Base-by-base conservation (phyloP, 2,329 filamentous ascomycete genomes). In the Alternaria arbusti region DNA sequence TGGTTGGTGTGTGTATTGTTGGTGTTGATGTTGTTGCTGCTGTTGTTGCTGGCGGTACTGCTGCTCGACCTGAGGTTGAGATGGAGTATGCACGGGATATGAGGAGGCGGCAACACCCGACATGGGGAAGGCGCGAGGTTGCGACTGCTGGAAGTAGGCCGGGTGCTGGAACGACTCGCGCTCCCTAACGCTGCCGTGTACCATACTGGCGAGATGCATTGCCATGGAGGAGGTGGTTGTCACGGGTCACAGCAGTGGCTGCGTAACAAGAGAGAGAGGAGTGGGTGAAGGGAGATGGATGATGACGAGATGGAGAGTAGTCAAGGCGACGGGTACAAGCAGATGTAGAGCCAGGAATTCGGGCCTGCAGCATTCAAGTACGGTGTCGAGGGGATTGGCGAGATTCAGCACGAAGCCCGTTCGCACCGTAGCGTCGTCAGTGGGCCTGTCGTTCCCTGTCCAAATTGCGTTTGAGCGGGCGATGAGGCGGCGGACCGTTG, bases 11-110 rank as follows among this genome's bases (percentile, higher is more conserved):
- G 49, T 61, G 12, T 66, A 65, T 57, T 68, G 54, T 45, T 60
- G 62, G 56, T 63, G 74, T 63, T 77, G 75, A 30, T 73, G 72
- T 55, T 76, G 75, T 12, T 52, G 49, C 6, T 67, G 86, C 73
- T 89, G 87, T 50, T 88, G 87, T 25, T 71, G 73, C 65, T 70
- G 72, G 52, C 68, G 75, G 65, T 77, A 76, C 44, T 73, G 71
- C 57, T 76, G 75, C 17, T 78, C 74, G 57, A 63, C 66, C 20
- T 68, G 61, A 51, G 69, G 36, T 50, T 50, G 64, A 43, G 54
- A 45, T 50, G 61, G 52, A 45, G 57, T 47, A 36, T 59, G 63
- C 28, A 63, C 54, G 20, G 62, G 49, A 59, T 70, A 64, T 30
- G 72, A 59, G 26, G 68, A 66, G 59, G 72, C 63, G 43, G 73